Base-by-base conservation (phyloP, 164 flowering plant genomes). In the Protea cynaroides region DNA sequence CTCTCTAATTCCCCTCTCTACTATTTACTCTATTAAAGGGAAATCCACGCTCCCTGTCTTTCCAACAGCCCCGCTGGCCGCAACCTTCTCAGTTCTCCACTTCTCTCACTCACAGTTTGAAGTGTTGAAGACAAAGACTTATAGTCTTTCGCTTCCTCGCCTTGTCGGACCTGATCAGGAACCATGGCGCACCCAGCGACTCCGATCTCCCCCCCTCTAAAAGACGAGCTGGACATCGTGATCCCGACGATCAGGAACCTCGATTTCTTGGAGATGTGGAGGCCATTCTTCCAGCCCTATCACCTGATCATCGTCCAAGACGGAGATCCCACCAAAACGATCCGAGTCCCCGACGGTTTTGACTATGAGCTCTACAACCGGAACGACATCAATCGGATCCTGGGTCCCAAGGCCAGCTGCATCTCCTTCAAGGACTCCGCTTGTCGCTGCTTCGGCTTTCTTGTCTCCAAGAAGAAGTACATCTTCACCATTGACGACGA, bases 401-500 rank as follows among this genome's bases (percentile, higher is more conserved):
- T 80, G n/a, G 83, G 83, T 1, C 76, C 83, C 8, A 80, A 75
- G 62, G 83, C 83, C 25, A 67, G 63, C 54, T 75, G 79, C 59
- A 77, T 80, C 46, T 80, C 83, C 34, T 80, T 77, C 72, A 75
- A 73, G 74, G 83, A 80, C 40, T 77, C 81, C 2, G 78, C 78
- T 37, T 78, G 81, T 36, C 71, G 81, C 7, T 74, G 78, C 71
- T 78, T 78, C 19, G 81, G 76, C 1, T 78, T 66, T 61, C 60
- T 78, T 10, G 63, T 78, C 4, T 78, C 81, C 57, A 74, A 78
- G 77, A 77, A 78, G 79, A 80, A 80, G 63, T 80, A 80, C 43
- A 78, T 80, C 72, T 78, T 71, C 76, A 80, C 83, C 72, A 80
- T 80, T 34, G 83, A 80, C 23, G 83, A 80, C 59, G 83, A 80